Percentiles rank a stretch among this genome's conserved stretches.
Conservation (phyloP, 352 stramenopile genomes). For the Pythium phragmiticola region DNA sequence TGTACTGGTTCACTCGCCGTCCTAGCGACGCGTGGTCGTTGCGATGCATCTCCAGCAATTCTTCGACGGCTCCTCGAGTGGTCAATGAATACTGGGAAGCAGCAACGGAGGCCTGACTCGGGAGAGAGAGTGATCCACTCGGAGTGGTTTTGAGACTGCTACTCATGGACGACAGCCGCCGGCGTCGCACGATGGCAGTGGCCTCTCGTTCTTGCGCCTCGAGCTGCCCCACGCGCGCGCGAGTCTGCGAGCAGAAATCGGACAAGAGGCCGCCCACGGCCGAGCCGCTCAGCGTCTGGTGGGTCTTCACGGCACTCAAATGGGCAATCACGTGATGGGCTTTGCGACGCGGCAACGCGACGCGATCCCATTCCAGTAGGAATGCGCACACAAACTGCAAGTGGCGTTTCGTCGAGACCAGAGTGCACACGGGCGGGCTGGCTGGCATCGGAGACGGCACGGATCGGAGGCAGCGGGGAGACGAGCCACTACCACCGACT, state of each 20-base stretch:
- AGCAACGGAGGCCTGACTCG: conserved; percentile 1
- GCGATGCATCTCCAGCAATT: conserved; percentile 27
- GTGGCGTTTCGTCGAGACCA: conserved; percentile 35
- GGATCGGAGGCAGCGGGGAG: background rate
- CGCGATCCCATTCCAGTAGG: conserved; percentile 36
- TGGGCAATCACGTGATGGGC: conserved; percentile 32
- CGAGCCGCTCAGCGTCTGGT: conserved; percentile 28
- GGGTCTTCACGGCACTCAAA: conserved; percentile 39
- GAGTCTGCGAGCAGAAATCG: conserved; percentile 37
- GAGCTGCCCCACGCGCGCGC: conserved; percentile 25
- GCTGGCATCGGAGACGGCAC: background rate
- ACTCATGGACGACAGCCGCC: conserved; percentile 1
- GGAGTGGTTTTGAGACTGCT: background rate
- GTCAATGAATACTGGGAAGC: conserved; percentile 13
- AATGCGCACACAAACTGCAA: conserved; percentile 43
- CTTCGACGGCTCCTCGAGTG: conserved; percentile 25
- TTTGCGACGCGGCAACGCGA: conserved; percentile 2
- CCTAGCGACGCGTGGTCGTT: conserved; percentile 23
- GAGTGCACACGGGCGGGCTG: conserved; percentile 4
- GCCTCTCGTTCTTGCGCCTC: conserved; percentile 21
- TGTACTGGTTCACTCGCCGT: conserved; percentile 33
- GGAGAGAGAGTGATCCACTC: background rate
- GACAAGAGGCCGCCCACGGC: conserved; percentile 29
- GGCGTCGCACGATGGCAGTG: background rate
- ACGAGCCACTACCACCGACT: background rate